Evolutionary conservation across 108 stramenopile genomes (phyloP).

Genomic region (Skeletonema costatum): DNA sequence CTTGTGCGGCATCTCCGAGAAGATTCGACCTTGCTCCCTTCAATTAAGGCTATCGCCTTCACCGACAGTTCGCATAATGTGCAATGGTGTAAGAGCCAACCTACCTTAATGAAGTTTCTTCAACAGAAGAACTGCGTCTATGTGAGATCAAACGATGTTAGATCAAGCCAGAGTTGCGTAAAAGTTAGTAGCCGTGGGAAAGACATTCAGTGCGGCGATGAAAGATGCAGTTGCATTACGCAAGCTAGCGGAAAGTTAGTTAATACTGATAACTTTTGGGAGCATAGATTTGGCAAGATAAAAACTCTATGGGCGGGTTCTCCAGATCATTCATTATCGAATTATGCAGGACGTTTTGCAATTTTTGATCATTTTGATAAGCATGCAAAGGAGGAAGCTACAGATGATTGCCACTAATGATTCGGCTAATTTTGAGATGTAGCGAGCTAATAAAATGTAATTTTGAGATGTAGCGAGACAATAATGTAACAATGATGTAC

Average conservation of each 20-base stretch:
- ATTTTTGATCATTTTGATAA: slow-evolving; percentile 87
- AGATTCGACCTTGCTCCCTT: slow-evolving; percentile 50
- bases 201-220: slow-evolving; percentile 13
- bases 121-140: slow-evolving; percentile 49
- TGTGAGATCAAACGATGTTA: slow-evolving; percentile 50
- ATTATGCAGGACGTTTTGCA: slow-evolving; percentile 57
- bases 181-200: slow-evolving; percentile 37
- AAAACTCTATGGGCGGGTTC: slow-evolving; percentile 78
- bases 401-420: too few relatives aligned
- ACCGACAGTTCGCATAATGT: slow-evolving; percentile 88
- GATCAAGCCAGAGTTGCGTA: slow-evolving; percentile 28
- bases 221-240: slow-evolving; percentile 44
- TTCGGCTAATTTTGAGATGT: too few relatives aligned
- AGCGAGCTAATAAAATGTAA: too few relatives aligned
- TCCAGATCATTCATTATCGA: slow-evolving; percentile 75
- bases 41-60: slow-evolving; percentile 77
- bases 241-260: slow-evolving; percentile 46
- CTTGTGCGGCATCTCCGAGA: slow-evolving; percentile 40
- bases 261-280: slow-evolving; percentile 71
- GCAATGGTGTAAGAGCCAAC: slow-evolving; percentile 70
- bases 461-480: too few relatives aligned
- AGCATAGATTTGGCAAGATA: slow-evolving; percentile 78
- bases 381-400: not conserved
- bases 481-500: too few relatives aligned
- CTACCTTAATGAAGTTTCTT: slow-evolving; percentile 31